Conservation (phyloP, 179 eudicot species). For the Camellia oleifera region DNA sequence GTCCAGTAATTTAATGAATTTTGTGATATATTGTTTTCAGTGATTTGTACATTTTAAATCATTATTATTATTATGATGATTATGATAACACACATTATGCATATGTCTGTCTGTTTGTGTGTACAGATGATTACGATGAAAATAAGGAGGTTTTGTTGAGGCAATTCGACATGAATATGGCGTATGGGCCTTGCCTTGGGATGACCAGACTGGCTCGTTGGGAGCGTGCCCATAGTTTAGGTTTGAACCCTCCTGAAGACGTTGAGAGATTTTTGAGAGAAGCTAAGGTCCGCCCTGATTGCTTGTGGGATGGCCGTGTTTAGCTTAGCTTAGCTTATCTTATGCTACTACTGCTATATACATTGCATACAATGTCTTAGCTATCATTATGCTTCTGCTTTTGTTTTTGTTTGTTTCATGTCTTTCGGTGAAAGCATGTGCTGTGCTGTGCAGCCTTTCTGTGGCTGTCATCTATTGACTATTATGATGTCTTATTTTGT, state of each 20-base stretch:
- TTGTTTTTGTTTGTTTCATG: not conserved
- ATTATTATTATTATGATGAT: not conserved
- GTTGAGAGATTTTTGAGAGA: slow-evolving; percentile 36
- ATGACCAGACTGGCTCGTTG: slow-evolving; percentile 62
- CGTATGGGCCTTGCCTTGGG: slow-evolving; percentile 77
- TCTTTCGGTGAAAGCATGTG: not conserved
- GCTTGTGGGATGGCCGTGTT: slow-evolving; percentile 72
- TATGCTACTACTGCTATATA: not conserved
- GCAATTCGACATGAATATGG: slow-evolving; percentile 84
- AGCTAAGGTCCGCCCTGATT: slow-evolving; percentile 31
- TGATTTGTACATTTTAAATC: not conserved
- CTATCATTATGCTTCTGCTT: not conserved
- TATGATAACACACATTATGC: too few relatives aligned
- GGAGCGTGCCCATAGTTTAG: slow-evolving; percentile 56
- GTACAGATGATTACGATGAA: slow-evolving; percentile 44
- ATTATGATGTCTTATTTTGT: not conserved
- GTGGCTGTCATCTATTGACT: not conserved
- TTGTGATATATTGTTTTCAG: not conserved
- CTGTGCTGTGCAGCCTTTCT: not conserved
- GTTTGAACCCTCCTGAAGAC: slow-evolving; percentile 57
- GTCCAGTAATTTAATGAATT: not conserved
- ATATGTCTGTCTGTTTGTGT: not conserved
- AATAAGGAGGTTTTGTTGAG: slow-evolving; percentile 53
- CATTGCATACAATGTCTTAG: too few relatives aligned
- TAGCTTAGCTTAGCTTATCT: slow-evolving; percentile 21